Conservation (phyloP, 441 rosid species). For the Flueggea neowawraea region DNA sequence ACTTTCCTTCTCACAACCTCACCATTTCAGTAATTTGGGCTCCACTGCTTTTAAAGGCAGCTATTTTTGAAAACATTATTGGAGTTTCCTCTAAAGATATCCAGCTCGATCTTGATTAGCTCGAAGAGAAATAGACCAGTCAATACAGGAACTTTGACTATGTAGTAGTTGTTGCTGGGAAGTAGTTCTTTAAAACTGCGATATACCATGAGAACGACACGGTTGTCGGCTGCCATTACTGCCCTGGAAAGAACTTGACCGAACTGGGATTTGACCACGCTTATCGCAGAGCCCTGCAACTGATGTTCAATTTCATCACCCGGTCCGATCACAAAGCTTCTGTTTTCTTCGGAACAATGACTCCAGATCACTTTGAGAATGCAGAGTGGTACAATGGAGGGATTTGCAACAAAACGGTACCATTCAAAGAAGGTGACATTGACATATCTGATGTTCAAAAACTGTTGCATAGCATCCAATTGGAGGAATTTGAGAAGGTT, state of each 20-base stretch:
- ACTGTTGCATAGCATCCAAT: constrained; percentile 47
- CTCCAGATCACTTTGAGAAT: constrained; percentile 88
- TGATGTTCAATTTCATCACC: constrained; percentile 45
- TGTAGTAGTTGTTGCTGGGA: constrained; percentile 67
- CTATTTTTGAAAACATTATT: constrained; percentile 66
- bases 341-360: constrained; percentile 64
- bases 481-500: constrained; percentile 48
- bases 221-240: constrained; percentile 68
- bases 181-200: constrained; percentile 84
- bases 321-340: constrained; percentile 35
- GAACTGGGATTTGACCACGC: constrained; percentile 69
- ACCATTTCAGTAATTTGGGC: constrained; percentile 78
- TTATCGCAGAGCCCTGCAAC: constrained; percentile 47
- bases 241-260: constrained; percentile 47
- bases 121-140: constrained; percentile 64
- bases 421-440: constrained; percentile 60
- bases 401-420: constrained; percentile 52
- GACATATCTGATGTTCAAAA: constrained; percentile 38
- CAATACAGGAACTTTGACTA: constrained; percentile 51
- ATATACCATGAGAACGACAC: constrained; percentile 61
- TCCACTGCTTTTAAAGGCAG: constrained; percentile 76
- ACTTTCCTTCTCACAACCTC: constrained; percentile 60
- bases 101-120: constrained; percentile 67
- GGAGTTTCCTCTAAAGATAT: constrained; percentile 74
- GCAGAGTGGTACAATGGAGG: constrained; percentile 95